These are phyloP conservation scores for Sphagnum fallax DNA, from an alignment of 228 moss, liverwort and hornwort species.

Conservation along the genomic window DNA sequence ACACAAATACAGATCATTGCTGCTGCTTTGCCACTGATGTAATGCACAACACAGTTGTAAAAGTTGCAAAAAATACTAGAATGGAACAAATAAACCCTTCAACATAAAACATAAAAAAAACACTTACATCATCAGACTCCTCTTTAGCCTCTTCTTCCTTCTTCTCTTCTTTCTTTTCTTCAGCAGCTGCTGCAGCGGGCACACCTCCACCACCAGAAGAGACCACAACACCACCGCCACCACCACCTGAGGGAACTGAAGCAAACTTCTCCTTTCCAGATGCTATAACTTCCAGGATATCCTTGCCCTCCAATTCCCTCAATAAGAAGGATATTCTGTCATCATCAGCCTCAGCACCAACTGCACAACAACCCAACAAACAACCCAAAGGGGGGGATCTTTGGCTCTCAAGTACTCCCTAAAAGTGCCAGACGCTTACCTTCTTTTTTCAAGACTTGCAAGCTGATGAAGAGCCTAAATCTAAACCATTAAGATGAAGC, in stretches of 20 bases:
- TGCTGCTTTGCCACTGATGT: not conserved
- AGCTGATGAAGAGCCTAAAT: not conserved
- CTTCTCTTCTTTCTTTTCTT: constrained; percentile 46
- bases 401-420: not conserved
- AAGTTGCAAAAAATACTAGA: not conserved
- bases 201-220: constrained; percentile 27
- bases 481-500: not conserved
- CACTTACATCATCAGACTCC: constrained; percentile 62
- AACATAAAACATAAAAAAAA: not conserved
- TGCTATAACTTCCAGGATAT: constrained; percentile 78
- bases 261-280: constrained; percentile 82
- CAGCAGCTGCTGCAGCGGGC: constrained; percentile 25
- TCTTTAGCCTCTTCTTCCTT: constrained; percentile 54
- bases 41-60: too few relatives aligned
- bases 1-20: not conserved
- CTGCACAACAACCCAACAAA: constrained; percentile 16
- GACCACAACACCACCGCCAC: constrained; percentile 45
- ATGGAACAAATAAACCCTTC: not conserved
- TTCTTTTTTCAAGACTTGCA: not conserved
- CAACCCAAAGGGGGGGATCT: not conserved
- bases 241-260: constrained; percentile 77
- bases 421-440: constrained; percentile 12
- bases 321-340: constrained; percentile 50
- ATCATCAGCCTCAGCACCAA: constrained; percentile 76
- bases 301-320: constrained; percentile 66